Conservation (phyloP, 768 basidiomycete genomes). For the Clathrus columnatus region DNA sequence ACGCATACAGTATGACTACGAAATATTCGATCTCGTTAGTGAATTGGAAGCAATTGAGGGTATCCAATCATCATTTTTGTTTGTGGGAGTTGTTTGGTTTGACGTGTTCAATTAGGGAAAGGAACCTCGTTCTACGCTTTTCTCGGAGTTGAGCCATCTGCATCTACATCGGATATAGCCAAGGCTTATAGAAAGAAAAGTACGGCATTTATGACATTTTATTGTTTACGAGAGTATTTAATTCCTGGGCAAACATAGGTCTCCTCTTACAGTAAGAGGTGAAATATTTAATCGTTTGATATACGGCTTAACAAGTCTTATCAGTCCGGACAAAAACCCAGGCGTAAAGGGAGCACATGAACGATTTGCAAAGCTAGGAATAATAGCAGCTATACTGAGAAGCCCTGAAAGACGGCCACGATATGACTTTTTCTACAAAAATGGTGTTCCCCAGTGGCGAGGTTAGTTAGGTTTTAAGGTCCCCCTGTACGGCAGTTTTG, state of each 20-base stretch:
- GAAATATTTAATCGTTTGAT: background rate
- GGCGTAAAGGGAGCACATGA: constrained; percentile 74
- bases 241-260: background rate
- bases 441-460: constrained; percentile 94
- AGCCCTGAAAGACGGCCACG: constrained; percentile 67
- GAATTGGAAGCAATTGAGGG: constrained; percentile 78
- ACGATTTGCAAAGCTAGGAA: constrained; percentile 85
- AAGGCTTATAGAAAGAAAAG: constrained; percentile 92
- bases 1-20: constrained; percentile 72
- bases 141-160: constrained; percentile 71
- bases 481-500: background rate
- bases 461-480: constrained; percentile 28
- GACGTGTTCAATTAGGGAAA: constrained; percentile 40
- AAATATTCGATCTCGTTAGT: constrained; percentile 90
- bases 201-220: constrained; percentile 48
- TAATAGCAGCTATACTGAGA: constrained; percentile 74
- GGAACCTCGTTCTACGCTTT: constrained; percentile 95
- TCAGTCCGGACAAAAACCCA: constrained; percentile 93
- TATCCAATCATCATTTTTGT: constrained; percentile 10
- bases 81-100: too few relatives aligned
- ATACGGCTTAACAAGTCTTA: background rate
- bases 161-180: constrained; percentile 65
- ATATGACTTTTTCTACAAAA: constrained; percentile 83
- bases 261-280: constrained; percentile 3
- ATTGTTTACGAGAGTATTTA: background rate